A percentile compares a stretch with the other conserved stretches of the same genome.
phyloP scores from a whole-genome alignment of 176 grass and related monocot genomes.

The Lolium multiflorum region DNA sequence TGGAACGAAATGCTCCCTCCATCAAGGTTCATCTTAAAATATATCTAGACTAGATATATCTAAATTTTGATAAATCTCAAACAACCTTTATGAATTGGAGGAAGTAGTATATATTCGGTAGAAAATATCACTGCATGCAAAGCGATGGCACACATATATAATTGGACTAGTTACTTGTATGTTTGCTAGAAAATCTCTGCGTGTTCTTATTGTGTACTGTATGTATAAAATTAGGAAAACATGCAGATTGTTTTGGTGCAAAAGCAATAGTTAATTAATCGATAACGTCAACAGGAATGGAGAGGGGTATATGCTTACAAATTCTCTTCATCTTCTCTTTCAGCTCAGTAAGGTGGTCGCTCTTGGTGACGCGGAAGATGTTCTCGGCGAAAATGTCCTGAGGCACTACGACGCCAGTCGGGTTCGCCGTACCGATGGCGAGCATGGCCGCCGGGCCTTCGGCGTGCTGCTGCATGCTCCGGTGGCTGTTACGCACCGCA shows the following conservation, averaged over 20 bases:
- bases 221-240: too few species aligned
- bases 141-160: too few species aligned
- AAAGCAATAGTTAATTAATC: background rate
- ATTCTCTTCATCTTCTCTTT: background rate
- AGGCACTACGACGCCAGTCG: background rate
- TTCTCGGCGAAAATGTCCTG: background rate
- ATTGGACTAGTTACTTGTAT: too few species aligned
- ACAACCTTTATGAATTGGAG: too few species aligned
- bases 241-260: background rate
- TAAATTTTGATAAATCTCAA: too few species aligned
- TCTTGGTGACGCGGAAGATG: background rate
- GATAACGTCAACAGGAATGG: background rate
- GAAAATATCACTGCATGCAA: too few species aligned
- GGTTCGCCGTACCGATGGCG: background rate
- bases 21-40: too few species aligned
- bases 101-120: too few species aligned
- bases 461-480: background rate
- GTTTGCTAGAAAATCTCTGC: too few species aligned
- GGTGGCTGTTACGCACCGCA: background rate
- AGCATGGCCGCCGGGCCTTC: background rate
- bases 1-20: too few species aligned
- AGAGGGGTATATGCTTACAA: background rate
- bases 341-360: background rate
- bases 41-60: too few species aligned
- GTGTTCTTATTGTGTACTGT: too few species aligned